Base-by-base conservation (phyloP, 331 rosid genomes). In the Spiraea crenata region DNA sequence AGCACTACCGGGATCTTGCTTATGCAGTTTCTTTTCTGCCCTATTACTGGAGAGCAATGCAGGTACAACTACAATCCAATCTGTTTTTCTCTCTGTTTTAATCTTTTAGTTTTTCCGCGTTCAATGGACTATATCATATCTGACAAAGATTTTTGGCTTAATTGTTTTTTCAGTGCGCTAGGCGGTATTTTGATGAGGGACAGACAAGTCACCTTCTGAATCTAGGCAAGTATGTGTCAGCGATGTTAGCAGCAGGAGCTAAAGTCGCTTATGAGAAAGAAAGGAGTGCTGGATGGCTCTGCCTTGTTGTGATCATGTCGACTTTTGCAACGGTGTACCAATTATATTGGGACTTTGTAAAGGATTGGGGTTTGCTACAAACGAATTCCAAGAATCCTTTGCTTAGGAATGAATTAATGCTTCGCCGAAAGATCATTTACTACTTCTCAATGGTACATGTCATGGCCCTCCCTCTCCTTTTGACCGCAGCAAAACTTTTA, bases 31-130 rank as follows among this genome's bases (percentile, higher is more conserved):
- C 99, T n/a, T 95, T 95, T 75, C 87, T 95, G 68, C 99, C 99
- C 16, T 95, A 95, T 75, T 95, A 91, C 68, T 95, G 98, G 99
- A 89, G 99, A 69, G 99, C 99, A 39, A 95, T 95, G 99, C 99
- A 95, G 96, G 99, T 90, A 70, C 31, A 54, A 73, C 44, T 9
- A 40, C 34, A 13, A 74, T 35, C 6, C 7, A 39, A 15, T 56
- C 55, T 12, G n/a, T 37, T 7, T 41, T 37, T 3, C 56, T 34
- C 9, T 62, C 37, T 19, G 55, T 3, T 70, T 14, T 42, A 11
- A 4, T 42, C 6, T 57, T 34, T 35, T 14, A 34, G 9, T 15
- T 50, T 6, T 49, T 61, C 6, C 40, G 14, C 38, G 9, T 58
- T 6, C 20, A 11, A 56, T 1, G 16, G 35, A 37, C 40, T 16